Base-by-base conservation (phyloP, 352 stramenopile species). In the Phytophthora tentaculata region DNA sequence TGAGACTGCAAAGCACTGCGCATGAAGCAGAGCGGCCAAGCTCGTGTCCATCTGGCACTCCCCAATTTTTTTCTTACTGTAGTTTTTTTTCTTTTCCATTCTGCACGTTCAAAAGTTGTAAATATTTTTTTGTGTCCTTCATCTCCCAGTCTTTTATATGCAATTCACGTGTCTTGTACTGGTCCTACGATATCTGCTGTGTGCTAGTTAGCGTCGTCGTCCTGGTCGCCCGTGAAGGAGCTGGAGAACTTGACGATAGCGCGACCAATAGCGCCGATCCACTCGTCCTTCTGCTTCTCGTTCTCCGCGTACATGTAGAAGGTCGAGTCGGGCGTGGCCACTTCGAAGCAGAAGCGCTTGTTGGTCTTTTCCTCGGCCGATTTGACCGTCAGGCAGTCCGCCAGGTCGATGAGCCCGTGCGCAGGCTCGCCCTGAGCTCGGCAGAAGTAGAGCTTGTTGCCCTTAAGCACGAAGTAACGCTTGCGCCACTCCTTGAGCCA, bases 231-330 rank as follows among this genome's bases (percentile, higher is more conserved):
- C 48, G 93, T 97, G 81, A 98, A 99, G 9, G 96, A 99, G 69
- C 86, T 97, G 8, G 94, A 98, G 81, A 97, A 98, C 69, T 98
- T 97, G 67, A 99, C 97, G 80, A 99, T 99, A 23, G 97, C 92
- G 62, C 96, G 95, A 47, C 97, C 97, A 49, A 99, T 98, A 49
- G 94, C 94, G 37, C 97, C 97, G 67, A 97, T 97, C 91, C 91
- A 97, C 67, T 96, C 89, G 77, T 97, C 88, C 79, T 97, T 97
- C 45, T 95, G 88, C 79, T 96, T 89, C 67, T 97, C 91, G 62
- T 84, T 94, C 71, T 96, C 88, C 26, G 91, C 91, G 77, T 95
- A 96, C 88, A 97, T 96, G 77, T 97, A 97, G 76, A 92, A 97
- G 19, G 89, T 95, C 16, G 81, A 88, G 68, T 97, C 85, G 20